Conservation (phyloP, 306 rosid species). For the Quercus alba region DNA sequence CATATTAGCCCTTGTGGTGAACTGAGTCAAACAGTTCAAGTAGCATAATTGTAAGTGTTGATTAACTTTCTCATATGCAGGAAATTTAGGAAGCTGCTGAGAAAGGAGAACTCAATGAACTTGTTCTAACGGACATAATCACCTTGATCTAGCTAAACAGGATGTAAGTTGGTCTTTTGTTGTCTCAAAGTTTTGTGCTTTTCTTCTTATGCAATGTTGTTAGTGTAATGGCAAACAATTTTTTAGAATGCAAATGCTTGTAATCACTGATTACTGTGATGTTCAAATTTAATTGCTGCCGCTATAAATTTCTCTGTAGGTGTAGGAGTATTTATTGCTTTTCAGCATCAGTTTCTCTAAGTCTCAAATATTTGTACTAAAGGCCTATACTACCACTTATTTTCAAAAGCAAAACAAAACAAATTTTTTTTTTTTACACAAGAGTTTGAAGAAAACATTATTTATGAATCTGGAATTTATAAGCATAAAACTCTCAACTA, state of each 20-base stretch:
- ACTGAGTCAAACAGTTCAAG: background rate
- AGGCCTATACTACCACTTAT: background rate
- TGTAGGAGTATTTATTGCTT: background rate
- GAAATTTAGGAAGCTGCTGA: conserved; percentile 93
- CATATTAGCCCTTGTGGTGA: background rate
- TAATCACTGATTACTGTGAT: background rate
- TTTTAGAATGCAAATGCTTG: background rate
- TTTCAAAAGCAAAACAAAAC: background rate
- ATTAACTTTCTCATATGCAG: conserved; percentile 37
- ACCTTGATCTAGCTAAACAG: conserved; percentile 10
- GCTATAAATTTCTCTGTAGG: background rate
- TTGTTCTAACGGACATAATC: conserved; percentile 92
- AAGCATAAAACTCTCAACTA: no score
- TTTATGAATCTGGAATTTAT: no score
- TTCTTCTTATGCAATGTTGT: background rate
- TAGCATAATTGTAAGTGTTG: background rate
- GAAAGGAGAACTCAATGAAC: conserved; percentile 84
- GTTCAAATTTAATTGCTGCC: background rate
- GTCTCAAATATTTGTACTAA: background rate
- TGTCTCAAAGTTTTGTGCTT: no score
- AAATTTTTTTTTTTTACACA: no score
- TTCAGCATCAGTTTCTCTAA: background rate
- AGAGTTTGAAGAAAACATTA: no score
- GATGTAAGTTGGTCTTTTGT: no score
- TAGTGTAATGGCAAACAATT: no score